phyloP scores from a whole-genome alignment of 2,329 filamentous ascomycete species.

The Calonectria hawksworthii region DNA sequence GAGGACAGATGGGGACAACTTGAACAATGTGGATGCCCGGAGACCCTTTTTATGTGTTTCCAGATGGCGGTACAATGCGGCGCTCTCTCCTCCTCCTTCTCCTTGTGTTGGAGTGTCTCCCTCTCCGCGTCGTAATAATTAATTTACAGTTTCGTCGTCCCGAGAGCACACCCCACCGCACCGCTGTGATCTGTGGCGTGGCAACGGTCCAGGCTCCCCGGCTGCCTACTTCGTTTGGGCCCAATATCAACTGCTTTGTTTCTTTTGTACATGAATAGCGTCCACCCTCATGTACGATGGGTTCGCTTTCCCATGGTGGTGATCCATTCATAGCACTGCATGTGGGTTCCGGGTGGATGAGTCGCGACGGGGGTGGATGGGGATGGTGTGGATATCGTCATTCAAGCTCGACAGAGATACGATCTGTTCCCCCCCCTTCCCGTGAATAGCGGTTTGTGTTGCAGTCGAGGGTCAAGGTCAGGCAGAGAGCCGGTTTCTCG shows the following conservation, averaged over 20 bases:
- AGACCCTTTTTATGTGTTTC: slow-evolving; percentile 23
- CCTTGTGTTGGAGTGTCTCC: slow-evolving; percentile 4
- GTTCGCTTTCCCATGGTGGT: slow-evolving; percentile 4
- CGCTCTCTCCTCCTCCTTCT: not conserved
- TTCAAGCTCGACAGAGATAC: slow-evolving; percentile 18
- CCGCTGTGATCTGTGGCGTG: slow-evolving; percentile 44
- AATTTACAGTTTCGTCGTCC: slow-evolving; percentile 42
- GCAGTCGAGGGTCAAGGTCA: not conserved
- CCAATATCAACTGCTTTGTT: slow-evolving; percentile 4
- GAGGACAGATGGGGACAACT: not conserved
- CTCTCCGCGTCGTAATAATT: slow-evolving; percentile 40
- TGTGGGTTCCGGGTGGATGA: slow-evolving; percentile 18
- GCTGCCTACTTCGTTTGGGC: slow-evolving; percentile 6
- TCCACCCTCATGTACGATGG: slow-evolving; percentile 1
- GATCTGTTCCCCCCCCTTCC: slow-evolving; percentile 11
- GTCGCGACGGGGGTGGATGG: slow-evolving; percentile 6
- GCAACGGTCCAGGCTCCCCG: slow-evolving; percentile 42
- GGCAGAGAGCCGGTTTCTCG: not conserved
- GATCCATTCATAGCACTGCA: slow-evolving; percentile 11
- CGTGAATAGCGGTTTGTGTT: not conserved
- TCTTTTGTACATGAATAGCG: slow-evolving; percentile 23
- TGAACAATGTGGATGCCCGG: slow-evolving; percentile 5
- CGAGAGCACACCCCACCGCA: slow-evolving; percentile 43
- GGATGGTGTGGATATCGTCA: slow-evolving; percentile 24
- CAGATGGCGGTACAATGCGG: not conserved